Evolutionary conservation across 768 basidiomycete species (phyloP), one percentile per base, ranked within the genome.

Genomic region (Leucocoprinus sp.): DNA sequence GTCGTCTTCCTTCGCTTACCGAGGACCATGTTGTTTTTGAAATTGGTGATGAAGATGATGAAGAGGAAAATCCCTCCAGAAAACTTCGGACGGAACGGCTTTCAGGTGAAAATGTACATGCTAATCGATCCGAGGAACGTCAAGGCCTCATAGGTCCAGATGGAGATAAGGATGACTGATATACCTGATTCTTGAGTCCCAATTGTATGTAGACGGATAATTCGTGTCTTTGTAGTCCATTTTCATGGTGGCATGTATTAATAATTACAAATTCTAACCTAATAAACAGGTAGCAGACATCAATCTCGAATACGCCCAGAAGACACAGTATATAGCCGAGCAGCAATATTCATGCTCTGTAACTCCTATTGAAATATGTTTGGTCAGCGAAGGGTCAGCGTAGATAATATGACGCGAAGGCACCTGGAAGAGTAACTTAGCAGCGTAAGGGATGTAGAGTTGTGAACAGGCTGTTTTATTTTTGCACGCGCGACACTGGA

Each of bases 401-500:
- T 26, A 19, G 21, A 29, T 21, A 17, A 18, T 6, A 18, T 15
- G 12, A 8, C 40, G n/a, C 72, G 34, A n/a, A n/a, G n/a, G n/a
- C 56, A 82, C 91, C 79, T 96, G 93, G 84, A 96, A 93, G 36
- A 97, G 74, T 45, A 96, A 65, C 63, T 98, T 96, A 15, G 95
- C 95, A 8, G 96, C 95, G 60, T 99, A 99, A 21, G 96, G 93
- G 61, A 95, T 89, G 56, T 89, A 87, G 5, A 90, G 61, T 54
- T 93, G 93, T 41, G 89, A 91, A 61, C 86, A 86, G 24, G 89
- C 89, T 14, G 92, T 95, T 70, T 93, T 93, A 71, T 96, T 97
- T 61, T 93, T 88, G 67, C 95, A 98, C 18, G 93, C 87, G 45
- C 95, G 87, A 60, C 96, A 99, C 75, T 78, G 45, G 14, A 35